These are phyloP conservation scores for Leccinum boreale DNA, from an alignment of 768 basidiomycete genomes.

Conservation along the genomic window DNA sequence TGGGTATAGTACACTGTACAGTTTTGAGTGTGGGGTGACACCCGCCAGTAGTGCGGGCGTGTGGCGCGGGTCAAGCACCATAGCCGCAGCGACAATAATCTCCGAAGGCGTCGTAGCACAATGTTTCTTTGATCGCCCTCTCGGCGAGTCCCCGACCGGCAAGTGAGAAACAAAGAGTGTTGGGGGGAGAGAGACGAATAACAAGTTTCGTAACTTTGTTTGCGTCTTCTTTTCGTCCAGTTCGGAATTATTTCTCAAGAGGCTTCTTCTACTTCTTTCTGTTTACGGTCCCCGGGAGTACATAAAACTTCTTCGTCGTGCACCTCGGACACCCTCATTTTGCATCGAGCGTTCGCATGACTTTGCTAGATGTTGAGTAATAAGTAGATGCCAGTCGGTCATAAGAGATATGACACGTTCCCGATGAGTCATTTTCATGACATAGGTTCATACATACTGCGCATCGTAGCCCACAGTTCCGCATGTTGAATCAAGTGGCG, in stretches of 20 bases:
- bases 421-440: neutral
- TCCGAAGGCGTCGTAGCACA: neutral
- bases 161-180: neutral
- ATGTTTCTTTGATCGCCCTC: neutral
- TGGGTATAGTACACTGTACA: neutral
- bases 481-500: neutral
- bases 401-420: neutral
- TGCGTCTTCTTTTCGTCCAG: neutral
- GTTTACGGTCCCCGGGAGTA: neutral
- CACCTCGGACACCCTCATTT: slow-evolving; percentile 5
- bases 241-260: neutral
- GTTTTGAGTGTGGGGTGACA: neutral
- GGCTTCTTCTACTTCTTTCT: neutral
- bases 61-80: neutral
- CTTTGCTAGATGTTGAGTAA: neutral
- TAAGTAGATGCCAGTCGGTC: neutral
- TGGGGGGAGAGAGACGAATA: neutral
- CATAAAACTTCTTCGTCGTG: neutral
- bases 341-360: neutral
- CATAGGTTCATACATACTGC: neutral
- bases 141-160: neutral
- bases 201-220: slow-evolving; percentile 1
- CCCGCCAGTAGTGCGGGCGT: neutral
- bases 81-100: neutral
- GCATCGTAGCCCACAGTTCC: neutral